Percentiles rank a stretch among this genome's conserved stretches.
These are phyloP conservation scores for Fusarium lyarnte DNA, from an alignment of 2,329 filamentous ascomycete genomes.

Conservation along the genomic window DNA sequence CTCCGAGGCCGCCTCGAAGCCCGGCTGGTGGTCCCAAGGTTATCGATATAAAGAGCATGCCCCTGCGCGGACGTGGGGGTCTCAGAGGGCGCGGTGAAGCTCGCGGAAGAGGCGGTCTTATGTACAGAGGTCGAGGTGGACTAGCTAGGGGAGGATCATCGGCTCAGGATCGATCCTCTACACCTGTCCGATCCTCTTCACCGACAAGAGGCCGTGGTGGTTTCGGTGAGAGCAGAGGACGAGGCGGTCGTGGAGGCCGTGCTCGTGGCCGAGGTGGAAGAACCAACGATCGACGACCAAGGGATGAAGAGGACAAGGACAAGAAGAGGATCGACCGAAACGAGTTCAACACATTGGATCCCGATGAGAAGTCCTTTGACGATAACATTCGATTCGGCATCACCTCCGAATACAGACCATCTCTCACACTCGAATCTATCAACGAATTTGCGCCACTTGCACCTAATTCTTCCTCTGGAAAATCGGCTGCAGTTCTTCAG, in stretches of 20 bases:
- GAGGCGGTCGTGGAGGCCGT: slow-evolving; percentile 31
- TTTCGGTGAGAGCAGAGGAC: slow-evolving; percentile 21
- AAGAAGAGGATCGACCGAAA: slow-evolving; percentile 40
- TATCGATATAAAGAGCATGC: slow-evolving; percentile 53
- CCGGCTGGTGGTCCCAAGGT: slow-evolving; percentile 45
- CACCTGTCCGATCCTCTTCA: slow-evolving; percentile 4
- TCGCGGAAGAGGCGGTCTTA: slow-evolving; percentile 18
- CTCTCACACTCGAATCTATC: slow-evolving; percentile 47
- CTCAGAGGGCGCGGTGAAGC: slow-evolving; percentile 41
- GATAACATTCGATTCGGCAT: slow-evolving; percentile 50
- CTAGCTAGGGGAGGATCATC: slow-evolving; percentile 27
- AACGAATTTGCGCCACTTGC: slow-evolving; percentile 45
- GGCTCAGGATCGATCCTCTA: slow-evolving; percentile 13
- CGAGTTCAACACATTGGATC: slow-evolving; percentile 43
- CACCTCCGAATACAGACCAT: slow-evolving; percentile 46
- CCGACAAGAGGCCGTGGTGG: slow-evolving; percentile 33
- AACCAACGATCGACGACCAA: slow-evolving; percentile 24
- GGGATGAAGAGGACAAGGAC: slow-evolving; percentile 40
- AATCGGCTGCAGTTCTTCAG: slow-evolving; percentile 48
- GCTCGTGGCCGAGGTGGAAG: slow-evolving; percentile 33
- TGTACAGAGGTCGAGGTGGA: slow-evolving; percentile 22
- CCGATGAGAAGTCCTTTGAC: slow-evolving; percentile 49
- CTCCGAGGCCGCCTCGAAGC: slow-evolving; percentile 34
- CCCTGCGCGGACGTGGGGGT: slow-evolving; percentile 33
- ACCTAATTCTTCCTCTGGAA: slow-evolving; percentile 43